These are phyloP conservation scores for Mentha longifolia DNA, from an alignment of 257 asterid species.

Conservation along the genomic window DNA sequence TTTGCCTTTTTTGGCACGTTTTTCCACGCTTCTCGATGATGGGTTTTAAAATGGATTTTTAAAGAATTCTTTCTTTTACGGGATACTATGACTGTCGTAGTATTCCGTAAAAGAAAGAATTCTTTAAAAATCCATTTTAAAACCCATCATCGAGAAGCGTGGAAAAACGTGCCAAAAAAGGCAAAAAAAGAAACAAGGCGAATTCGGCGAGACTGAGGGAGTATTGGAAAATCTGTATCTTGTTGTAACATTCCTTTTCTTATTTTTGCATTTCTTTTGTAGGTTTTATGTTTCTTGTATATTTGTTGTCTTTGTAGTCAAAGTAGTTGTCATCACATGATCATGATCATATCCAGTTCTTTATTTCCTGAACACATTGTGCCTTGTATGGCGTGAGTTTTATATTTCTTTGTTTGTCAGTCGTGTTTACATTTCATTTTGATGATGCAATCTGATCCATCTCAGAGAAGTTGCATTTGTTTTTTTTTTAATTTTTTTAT, in stretches of 20 bases:
- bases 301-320: neutral
- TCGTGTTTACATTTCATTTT: neutral
- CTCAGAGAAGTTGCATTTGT: neutral
- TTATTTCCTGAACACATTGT: neutral
- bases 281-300: conserved; percentile 9
- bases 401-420: neutral
- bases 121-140: too few relatives aligned
- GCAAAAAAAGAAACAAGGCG: too few relatives aligned
- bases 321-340: neutral
- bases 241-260: neutral
- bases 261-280: neutral
- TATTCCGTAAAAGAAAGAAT: too few relatives aligned
- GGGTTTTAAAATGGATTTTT: too few relatives aligned
- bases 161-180: too few relatives aligned
- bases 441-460: neutral
- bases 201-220: too few relatives aligned
- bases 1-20: too few relatives aligned
- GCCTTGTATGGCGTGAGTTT: neutral
- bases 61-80: too few relatives aligned
- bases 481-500: too few relatives aligned
- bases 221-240: neutral
- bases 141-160: too few relatives aligned
- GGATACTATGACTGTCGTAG: too few relatives aligned
- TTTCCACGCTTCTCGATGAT: too few relatives aligned
- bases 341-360: neutral